These are phyloP conservation scores for Leishmania mexicana DNA, from an alignment of 208 protist genomes.

Conservation along the genomic window DNA sequence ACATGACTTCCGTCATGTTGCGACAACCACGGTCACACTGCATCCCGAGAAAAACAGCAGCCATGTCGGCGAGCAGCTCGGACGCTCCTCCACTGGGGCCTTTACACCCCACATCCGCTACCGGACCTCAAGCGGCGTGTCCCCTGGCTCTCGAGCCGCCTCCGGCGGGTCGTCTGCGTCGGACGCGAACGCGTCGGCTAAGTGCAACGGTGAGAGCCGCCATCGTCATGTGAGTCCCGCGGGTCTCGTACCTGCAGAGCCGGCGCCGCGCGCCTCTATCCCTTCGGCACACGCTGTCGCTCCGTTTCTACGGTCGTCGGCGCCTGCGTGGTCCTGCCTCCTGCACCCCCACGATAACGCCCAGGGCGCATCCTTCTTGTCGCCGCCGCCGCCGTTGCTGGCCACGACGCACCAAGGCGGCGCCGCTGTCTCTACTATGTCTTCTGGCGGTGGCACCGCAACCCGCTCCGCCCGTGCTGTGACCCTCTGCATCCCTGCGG, in stretches of 20 bases:
- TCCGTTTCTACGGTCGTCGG: not conserved
- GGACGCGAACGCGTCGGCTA: not conserved
- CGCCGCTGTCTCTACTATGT: not conserved
- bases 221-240: not conserved
- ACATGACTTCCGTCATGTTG: not conserved
- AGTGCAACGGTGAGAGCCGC: not conserved
- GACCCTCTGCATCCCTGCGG: not conserved
- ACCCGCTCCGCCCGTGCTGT: constrained; percentile 1
- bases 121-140: not conserved
- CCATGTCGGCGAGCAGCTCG: not conserved
- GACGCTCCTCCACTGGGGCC: not conserved
- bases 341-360: not conserved
- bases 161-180: not conserved
- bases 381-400: not conserved
- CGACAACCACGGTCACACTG: not conserved
- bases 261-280: not conserved
- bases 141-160: not conserved
- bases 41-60: not conserved
- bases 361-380: not conserved
- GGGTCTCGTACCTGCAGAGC: not conserved
- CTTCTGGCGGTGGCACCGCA: not conserved
- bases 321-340: not conserved
- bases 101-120: constrained; percentile 19
- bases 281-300: not conserved
- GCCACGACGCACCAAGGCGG: not conserved